Evolutionary conservation across 1,284 basidiomycete genomes (phyloP).

Genomic region (Ceratobasidium sp.): DNA sequence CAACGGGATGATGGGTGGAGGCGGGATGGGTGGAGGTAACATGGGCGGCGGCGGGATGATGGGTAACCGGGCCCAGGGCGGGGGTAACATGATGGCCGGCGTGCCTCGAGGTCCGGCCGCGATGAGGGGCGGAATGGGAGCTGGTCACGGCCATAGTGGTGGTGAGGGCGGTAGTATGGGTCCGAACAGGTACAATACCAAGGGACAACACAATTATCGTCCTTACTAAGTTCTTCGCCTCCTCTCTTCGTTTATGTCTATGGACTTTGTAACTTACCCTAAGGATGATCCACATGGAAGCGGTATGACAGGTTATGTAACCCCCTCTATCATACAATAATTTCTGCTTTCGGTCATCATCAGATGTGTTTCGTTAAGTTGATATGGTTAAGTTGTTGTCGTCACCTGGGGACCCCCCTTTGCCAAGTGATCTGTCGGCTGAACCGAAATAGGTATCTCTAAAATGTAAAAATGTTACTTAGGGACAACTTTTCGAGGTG

Average conservation of each 20-base stretch:
- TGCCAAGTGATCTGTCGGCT: too few relatives aligned
- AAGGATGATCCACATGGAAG: background rate
- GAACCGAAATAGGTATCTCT: too few relatives aligned
- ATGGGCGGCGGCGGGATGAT: conserved; percentile 57
- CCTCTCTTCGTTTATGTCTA: background rate
- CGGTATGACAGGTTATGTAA: background rate
- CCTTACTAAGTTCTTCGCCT: conserved; percentile 57
- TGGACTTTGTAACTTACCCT: conserved; percentile 23
- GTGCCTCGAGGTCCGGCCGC: conserved; percentile 52
- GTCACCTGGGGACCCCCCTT: too few relatives aligned
- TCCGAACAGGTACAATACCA: conserved; percentile 62
- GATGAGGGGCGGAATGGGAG: conserved; percentile 50
- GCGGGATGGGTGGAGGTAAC: conserved; percentile 50
- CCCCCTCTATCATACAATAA: too few relatives aligned
- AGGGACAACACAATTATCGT: conserved; percentile 78
- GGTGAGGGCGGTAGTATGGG: conserved; percentile 49
- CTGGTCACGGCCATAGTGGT: conserved; percentile 40
- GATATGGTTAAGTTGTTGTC: too few relatives aligned
- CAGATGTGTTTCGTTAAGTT: too few relatives aligned
- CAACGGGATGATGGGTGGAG: conserved; percentile 58
- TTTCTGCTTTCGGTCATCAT: too few relatives aligned
- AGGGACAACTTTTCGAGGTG: too few relatives aligned
- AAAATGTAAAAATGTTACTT: too few relatives aligned
- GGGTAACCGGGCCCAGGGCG: conserved; percentile 44
- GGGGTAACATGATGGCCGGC: conserved; percentile 35